These are phyloP conservation scores for Lippia alba DNA, from an alignment of 305 asterid species.

Conservation along the genomic window DNA sequence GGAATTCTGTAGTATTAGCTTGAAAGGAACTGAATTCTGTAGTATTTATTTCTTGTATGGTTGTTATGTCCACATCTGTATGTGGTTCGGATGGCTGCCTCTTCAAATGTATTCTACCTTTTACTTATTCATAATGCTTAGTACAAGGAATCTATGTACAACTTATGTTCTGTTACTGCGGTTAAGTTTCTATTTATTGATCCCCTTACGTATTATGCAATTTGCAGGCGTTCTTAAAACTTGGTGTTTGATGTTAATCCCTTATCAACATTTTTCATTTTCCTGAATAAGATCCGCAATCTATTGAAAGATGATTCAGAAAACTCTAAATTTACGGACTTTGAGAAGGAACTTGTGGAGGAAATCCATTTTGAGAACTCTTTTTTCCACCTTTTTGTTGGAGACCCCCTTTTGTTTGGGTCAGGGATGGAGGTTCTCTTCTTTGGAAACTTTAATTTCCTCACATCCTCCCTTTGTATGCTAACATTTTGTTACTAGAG, in stretches of 20 bases:
- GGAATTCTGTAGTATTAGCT: slow-evolving; percentile 4
- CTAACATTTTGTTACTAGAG: slow-evolving; percentile 15
- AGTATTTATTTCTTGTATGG: neutral
- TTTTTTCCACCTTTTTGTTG: slow-evolving; percentile 1
- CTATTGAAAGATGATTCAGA: slow-evolving; percentile 75
- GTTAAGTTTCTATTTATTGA: neutral
- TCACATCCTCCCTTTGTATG: neutral
- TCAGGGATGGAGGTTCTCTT: slow-evolving; percentile 2
- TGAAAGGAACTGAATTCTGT: neutral
- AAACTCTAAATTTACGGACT: slow-evolving; percentile 84
- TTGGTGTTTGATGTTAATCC: neutral
- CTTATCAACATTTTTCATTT: neutral
- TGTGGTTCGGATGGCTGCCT: slow-evolving; percentile 9
- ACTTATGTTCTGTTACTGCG: slow-evolving; percentile 1
- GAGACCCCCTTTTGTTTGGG: neutral
- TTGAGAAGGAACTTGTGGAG: slow-evolving; percentile 99
- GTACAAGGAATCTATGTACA: neutral
- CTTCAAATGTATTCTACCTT: neutral
- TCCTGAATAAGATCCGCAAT: slow-evolving; percentile 62
- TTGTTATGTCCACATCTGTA: slow-evolving; percentile 24
- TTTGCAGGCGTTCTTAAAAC: slow-evolving; percentile 7
- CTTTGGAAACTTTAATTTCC: slow-evolving; percentile 13
- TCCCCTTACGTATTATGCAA: neutral
- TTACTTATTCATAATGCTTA: slow-evolving; percentile 6
- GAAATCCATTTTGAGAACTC: slow-evolving; percentile 46